Evolutionary conservation across 2,329 filamentous ascomycete species (phyloP).

Genomic region (Davidsoniella neocaledoniae): DNA sequence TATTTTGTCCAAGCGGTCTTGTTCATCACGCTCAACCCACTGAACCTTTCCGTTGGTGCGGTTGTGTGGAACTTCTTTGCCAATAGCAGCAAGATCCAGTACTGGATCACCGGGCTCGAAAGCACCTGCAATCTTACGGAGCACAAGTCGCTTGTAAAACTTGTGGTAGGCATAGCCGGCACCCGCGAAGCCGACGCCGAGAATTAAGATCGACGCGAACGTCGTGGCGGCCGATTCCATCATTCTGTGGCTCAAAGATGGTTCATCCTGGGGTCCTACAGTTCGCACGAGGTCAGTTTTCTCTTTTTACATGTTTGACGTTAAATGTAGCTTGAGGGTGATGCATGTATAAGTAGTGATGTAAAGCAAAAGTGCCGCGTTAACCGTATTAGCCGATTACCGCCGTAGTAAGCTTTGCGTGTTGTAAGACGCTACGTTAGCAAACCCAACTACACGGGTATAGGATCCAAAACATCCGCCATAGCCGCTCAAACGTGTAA

Average conservation of each 20-base stretch:
- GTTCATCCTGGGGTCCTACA: slow-evolving; percentile 16
- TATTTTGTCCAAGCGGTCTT: slow-evolving; percentile 66
- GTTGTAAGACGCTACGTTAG: too few relatives aligned
- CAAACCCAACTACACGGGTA: too few relatives aligned
- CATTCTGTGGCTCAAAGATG: slow-evolving; percentile 41
- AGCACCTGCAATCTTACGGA: slow-evolving; percentile 84
- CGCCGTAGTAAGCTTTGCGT: too few relatives aligned
- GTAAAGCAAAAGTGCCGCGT: not conserved
- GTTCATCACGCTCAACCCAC: slow-evolving; percentile 77
- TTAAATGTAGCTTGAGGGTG: not conserved
- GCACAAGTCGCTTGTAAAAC: slow-evolving; percentile 75
- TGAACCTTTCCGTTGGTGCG: slow-evolving; percentile 26
- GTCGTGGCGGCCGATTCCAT: slow-evolving; percentile 59
- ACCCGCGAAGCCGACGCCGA: slow-evolving; percentile 45
- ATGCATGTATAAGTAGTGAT: not conserved
- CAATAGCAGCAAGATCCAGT: slow-evolving; percentile 57
- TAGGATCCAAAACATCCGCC: too few relatives aligned
- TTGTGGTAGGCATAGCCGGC: slow-evolving; percentile 67
- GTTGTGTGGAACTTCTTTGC: slow-evolving; percentile 34
- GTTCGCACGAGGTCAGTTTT: not conserved
- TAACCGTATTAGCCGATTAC: too few relatives aligned
- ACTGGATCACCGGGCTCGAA: slow-evolving; percentile 87
- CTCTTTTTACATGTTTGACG: too few relatives aligned
- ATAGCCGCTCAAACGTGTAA: too few relatives aligned
- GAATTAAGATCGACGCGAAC: slow-evolving; percentile 54